A percentile compares a stretch with the other conserved stretches of the same genome.
Conservation (phyloP, 805 yeast species). For the Diddensiella transvaalensis region DNA sequence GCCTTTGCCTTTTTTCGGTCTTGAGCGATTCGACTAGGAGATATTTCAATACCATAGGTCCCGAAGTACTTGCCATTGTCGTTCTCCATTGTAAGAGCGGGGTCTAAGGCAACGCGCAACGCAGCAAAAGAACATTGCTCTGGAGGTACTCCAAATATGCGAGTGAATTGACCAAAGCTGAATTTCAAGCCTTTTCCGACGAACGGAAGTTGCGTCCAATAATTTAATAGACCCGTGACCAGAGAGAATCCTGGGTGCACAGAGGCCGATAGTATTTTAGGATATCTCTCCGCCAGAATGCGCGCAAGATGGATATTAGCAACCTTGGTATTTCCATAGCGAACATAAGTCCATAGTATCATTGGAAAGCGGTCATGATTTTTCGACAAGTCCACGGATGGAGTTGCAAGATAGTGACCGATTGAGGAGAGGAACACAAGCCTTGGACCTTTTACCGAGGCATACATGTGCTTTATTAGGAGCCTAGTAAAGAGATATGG, state of each 20-base stretch:
- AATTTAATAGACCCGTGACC: conserved; percentile 70
- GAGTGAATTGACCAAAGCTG: conserved; percentile 64
- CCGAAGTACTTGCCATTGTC: conserved; percentile 71
- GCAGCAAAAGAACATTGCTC: conserved; percentile 71
- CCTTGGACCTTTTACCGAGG: conserved; percentile 39
- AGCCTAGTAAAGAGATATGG: conserved; percentile 66
- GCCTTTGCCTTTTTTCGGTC: conserved; percentile 59
- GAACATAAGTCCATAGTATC: conserved; percentile 67
- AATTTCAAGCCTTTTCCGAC: conserved; percentile 75
- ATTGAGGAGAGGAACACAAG: conserved; percentile 62
- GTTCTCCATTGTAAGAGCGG: conserved; percentile 43
- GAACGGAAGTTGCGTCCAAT: conserved; percentile 74
- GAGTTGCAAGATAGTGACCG: conserved; percentile 55
- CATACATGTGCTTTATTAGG: conserved; percentile 48
- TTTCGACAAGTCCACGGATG: conserved; percentile 45
- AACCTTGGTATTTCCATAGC: conserved; percentile 75
- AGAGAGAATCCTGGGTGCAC: conserved; percentile 87
- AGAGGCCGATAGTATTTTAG: conserved; percentile 57
- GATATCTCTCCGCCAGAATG: conserved; percentile 61
- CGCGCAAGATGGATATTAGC: conserved; percentile 72
- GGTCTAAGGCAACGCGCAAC: conserved; percentile 57
- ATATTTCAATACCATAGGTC: conserved; percentile 53
- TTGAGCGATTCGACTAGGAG: conserved; percentile 57
- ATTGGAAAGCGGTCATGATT: conserved; percentile 60
- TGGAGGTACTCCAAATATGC: conserved; percentile 62